phyloP scores from a whole-genome alignment of 768 basidiomycete species.

The Pholiota molesta region DNA sequence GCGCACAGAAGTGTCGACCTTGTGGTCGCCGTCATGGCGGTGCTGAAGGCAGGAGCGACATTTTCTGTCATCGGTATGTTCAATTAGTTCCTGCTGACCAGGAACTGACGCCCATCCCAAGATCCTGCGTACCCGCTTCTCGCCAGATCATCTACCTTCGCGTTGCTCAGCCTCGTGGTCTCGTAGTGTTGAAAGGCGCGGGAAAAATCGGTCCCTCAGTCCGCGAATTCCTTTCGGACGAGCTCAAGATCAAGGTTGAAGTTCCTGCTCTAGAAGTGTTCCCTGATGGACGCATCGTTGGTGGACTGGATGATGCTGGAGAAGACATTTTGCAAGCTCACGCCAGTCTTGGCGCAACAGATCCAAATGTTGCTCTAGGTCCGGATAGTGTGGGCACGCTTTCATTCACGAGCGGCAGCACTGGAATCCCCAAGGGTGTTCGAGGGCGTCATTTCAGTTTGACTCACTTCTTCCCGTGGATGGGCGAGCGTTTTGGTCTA shows the following conservation, averaged over 20 bases:
- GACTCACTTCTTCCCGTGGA: slow-evolving; percentile 99
- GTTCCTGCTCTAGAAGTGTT: slow-evolving; percentile 86
- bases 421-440: slow-evolving; percentile 98
- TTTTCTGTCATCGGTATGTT: slow-evolving; percentile 94
- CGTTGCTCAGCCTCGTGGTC: slow-evolving; percentile 89
- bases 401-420: slow-evolving; percentile 96
- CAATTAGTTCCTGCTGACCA: background rate
- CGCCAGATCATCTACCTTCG: slow-evolving; percentile 92
- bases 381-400: slow-evolving; percentile 94
- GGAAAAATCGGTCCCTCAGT: slow-evolving; percentile 81
- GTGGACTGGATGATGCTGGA: slow-evolving; percentile 50
- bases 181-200: slow-evolving; percentile 90
- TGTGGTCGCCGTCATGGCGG: slow-evolving; percentile 95
- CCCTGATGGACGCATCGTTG: slow-evolving; percentile 61
- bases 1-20: slow-evolving; percentile 96
- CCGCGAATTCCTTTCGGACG: slow-evolving; percentile 75
- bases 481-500: slow-evolving; percentile 86
- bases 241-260: slow-evolving; percentile 86
- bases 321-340: slow-evolving; percentile 67
- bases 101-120: slow-evolving; percentile 31
- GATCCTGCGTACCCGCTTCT: slow-evolving; percentile 95
- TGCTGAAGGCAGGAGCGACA: slow-evolving; percentile 93
- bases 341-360: slow-evolving; percentile 58
- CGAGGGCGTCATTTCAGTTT: slow-evolving; percentile 92
- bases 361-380: slow-evolving; percentile 85